Base-by-base conservation (phyloP, 345 rosid genomes). In the Bruguiera sexangula region DNA sequence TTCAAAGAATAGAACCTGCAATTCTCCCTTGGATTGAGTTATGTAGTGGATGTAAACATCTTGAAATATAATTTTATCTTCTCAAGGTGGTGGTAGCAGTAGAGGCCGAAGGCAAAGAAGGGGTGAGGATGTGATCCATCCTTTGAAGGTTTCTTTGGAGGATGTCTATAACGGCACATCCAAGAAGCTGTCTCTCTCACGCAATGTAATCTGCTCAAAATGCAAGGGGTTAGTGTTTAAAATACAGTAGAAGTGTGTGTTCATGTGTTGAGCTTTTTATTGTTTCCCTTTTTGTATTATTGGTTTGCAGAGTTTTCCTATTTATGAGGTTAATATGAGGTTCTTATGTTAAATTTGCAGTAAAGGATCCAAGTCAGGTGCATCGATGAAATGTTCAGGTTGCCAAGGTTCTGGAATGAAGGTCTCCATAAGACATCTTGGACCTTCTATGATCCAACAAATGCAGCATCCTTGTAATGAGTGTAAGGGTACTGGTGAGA, bases 101-200 rank as follows among this genome's bases (percentile, higher is more conserved):
- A 74, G 96, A 72, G 89, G 90, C 68, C 77, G 98, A 55, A 89
- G 98, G 80, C 97, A 93, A 77, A 86, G 96, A 64, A 85, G 89
- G 80, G 97, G 98, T 27, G 96, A 90, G 83, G 96, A 93, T 79
- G 98, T 89, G 55, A 75, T 89, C 58, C 98, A 93, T 76, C 93
- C 96, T 19, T 81, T 93, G 8, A 93, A 93, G 78, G 96, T 93
- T 63, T 86, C 97, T 15, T 68, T 90, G 57, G 98, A 93, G 74
- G 98, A 93, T 68, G 80, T 88, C 1, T 93, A 93, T 73, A 87
- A 86, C 27, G 97, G 98, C 39, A 86, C 88, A 19, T 82, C 86
- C 48, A 93, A 93, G 86, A 93, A 90, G 79, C 86, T 90, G 5
- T 87, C 98, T 1, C 90, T 93, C 6, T 86, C 97, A 1, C 85